phyloP scores from a whole-genome alignment of 371 early-diverging fungal genomes.

The Caulochytrium protostelioides region DNA sequence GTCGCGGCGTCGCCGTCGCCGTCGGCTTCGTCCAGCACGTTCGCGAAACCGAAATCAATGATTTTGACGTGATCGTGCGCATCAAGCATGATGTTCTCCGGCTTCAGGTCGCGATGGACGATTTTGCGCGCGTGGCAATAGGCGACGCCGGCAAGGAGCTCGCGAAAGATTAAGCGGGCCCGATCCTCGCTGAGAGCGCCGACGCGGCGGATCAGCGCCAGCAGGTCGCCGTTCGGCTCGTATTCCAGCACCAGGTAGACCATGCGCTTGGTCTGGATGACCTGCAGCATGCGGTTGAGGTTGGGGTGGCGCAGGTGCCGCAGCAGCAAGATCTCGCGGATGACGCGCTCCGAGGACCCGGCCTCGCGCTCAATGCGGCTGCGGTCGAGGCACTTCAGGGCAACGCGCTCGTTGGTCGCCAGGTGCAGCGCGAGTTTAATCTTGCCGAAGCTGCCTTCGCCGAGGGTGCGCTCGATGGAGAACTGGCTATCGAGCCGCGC shows the following conservation, averaged over 20 bases:
- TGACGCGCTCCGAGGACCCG: constrained; percentile 7
- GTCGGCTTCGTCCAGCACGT: constrained; percentile 22
- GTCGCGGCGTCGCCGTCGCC: constrained; percentile 6
- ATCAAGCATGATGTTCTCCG: constrained; percentile 10
- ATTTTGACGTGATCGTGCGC: constrained; percentile 9
- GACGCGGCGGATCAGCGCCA: constrained; percentile 10
- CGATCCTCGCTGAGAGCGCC: constrained; percentile 6
- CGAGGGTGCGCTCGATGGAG: constrained; percentile 12
- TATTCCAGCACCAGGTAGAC: constrained; percentile 23
- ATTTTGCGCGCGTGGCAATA: constrained; percentile 20
- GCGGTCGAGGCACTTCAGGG: constrained; percentile 11
- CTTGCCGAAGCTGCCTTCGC: constrained; percentile 19
- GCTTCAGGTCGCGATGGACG: constrained; percentile 23
- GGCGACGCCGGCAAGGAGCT: constrained; percentile 16
- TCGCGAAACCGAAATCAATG: constrained; percentile 21
- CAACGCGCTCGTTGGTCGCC: constrained; percentile 6
- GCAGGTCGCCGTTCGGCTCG: constrained; percentile 24
- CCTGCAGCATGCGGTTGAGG: constrained; percentile 29
- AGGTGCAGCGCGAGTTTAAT: constrained; percentile 18
- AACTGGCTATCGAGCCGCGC: too few relatives aligned
- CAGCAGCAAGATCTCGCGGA: constrained; percentile 31
- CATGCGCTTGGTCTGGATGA: constrained; percentile 19
- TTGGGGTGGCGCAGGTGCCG: constrained; percentile 24
- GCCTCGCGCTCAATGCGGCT: constrained; percentile 1
- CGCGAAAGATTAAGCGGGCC: constrained; percentile 12